Percentiles rank a stretch among this genome's conserved stretches.
Evolutionary conservation across 306 rosid species (phyloP).

Genomic region (Leucaena leucocephala): DNA sequence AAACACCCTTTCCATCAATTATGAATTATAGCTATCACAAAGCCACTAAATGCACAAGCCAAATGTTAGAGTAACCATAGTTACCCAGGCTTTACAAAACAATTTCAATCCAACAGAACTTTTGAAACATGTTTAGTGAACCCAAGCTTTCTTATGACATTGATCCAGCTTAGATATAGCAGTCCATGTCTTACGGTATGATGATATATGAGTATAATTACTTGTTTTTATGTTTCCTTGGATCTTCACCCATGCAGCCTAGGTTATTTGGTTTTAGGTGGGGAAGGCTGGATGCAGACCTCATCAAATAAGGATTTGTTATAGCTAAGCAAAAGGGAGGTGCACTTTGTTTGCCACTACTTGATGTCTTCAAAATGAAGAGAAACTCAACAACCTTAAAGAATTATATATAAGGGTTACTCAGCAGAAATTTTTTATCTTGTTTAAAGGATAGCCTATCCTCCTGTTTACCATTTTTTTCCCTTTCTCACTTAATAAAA

Average conservation of each 20-base stretch:
- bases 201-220: not conserved
- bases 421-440: not conserved
- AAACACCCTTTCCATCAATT: not conserved
- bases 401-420: not conserved
- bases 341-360: not conserved
- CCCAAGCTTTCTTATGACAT: not conserved
- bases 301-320: not conserved
- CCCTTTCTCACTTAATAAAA: not conserved
- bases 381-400: not conserved
- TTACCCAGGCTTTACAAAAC: not conserved
- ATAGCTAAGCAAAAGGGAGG: not conserved
- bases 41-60: not conserved
- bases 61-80: not conserved
- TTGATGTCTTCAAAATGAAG: not conserved
- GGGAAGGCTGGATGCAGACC: not conserved
- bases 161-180: not conserved
- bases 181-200: not conserved
- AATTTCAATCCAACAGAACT: not conserved
- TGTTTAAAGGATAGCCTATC: conserved; percentile 3
- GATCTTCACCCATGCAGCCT: not conserved
- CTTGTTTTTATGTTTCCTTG: not conserved
- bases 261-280: conserved; percentile 2
- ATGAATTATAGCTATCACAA: not conserved
- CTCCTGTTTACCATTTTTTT: not conserved
- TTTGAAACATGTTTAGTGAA: not conserved